A percentile compares a stretch with the other conserved stretches of the same genome.
Evolutionary conservation across 805 yeast species (phyloP).

Genomic region (Ogataea paradorogensis): DNA sequence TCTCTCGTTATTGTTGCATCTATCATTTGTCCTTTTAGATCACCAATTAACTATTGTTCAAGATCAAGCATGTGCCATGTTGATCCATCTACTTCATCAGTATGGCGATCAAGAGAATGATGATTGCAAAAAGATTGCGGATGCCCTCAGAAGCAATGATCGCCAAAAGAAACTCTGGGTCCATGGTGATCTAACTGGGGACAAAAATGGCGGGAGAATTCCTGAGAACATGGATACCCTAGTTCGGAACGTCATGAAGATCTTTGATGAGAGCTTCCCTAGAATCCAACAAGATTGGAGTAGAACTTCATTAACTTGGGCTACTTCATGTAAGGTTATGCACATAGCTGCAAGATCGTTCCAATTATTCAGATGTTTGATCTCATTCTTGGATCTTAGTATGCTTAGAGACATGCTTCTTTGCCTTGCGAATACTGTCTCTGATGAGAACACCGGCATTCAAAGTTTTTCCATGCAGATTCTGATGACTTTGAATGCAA

Average conservation of each 20-base stretch:
- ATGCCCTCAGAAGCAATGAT: constrained; percentile 53
- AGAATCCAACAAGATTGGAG: constrained; percentile 81
- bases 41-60: constrained; percentile 83
- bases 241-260: constrained; percentile 58
- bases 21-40: constrained; percentile 76
- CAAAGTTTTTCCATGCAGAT: constrained; percentile 98
- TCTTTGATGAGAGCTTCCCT: constrained; percentile 48
- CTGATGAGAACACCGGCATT: constrained; percentile 85
- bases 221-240: constrained; percentile 82
- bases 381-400: constrained; percentile 76
- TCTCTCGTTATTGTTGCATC: constrained; percentile 74
- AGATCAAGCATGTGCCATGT: constrained; percentile 75
- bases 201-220: constrained; percentile 75
- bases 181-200: constrained; percentile 79
- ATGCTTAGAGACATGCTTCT: constrained; percentile 95
- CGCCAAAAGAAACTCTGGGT: constrained; percentile 62
- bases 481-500: constrained; percentile 90
- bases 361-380: constrained; percentile 81
- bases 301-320: constrained; percentile 81
- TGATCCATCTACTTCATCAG: constrained; percentile 69
- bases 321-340: constrained; percentile 94
- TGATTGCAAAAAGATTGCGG: constrained; percentile 55
- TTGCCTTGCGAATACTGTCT: constrained; percentile 85
- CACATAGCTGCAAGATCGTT: constrained; percentile 97
- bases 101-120: constrained; percentile 51